Percentiles rank a stretch among this genome's conserved stretches.
phyloP scores from a whole-genome alignment of 805 yeast genomes.

The Kodamaea neixiangensis region DNA sequence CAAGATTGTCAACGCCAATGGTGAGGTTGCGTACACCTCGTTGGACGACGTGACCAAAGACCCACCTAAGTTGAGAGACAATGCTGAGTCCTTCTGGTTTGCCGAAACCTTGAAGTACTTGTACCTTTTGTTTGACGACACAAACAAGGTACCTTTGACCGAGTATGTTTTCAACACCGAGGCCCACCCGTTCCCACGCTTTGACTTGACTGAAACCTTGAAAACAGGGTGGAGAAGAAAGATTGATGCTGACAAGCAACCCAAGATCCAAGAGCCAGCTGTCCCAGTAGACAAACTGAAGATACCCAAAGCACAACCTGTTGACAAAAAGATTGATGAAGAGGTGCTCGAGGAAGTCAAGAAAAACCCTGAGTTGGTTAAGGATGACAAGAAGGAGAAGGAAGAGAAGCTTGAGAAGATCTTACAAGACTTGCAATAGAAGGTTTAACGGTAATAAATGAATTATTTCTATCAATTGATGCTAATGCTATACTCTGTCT shows the following conservation, averaged over 20 bases:
- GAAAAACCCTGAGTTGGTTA: conserved; percentile 33
- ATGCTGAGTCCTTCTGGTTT: conserved; percentile 90
- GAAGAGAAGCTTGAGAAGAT: conserved; percentile 26
- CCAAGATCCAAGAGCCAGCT: conserved; percentile 10
- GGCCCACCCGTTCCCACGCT: conserved; percentile 88
- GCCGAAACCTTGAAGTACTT: conserved; percentile 91
- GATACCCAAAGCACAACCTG: conserved; percentile 45
- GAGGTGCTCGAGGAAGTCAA: conserved; percentile 36
- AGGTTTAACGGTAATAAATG: too few relatives aligned
- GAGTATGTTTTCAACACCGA: conserved; percentile 85
- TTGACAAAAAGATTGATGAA: conserved; percentile 36
- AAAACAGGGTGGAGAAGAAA: conserved; percentile 63
- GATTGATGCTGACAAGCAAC: conserved; percentile 21
- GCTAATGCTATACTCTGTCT: neutral
- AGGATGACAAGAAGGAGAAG: conserved; percentile 28
- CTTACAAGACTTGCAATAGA: conserved; percentile 6
- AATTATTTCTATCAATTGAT: too few relatives aligned
- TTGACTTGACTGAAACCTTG: conserved; percentile 52
- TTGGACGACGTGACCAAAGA: conserved; percentile 62
- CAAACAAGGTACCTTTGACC: conserved; percentile 61
- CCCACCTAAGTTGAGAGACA: conserved; percentile 61
- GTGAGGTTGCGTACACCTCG: conserved; percentile 57
- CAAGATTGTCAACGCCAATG: conserved; percentile 43
- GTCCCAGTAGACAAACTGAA: conserved; percentile 28
- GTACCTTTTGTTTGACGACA: conserved; percentile 73